Base-by-base conservation (phyloP, 257 asterid genomes). In the Przewalskia tangutica region DNA sequence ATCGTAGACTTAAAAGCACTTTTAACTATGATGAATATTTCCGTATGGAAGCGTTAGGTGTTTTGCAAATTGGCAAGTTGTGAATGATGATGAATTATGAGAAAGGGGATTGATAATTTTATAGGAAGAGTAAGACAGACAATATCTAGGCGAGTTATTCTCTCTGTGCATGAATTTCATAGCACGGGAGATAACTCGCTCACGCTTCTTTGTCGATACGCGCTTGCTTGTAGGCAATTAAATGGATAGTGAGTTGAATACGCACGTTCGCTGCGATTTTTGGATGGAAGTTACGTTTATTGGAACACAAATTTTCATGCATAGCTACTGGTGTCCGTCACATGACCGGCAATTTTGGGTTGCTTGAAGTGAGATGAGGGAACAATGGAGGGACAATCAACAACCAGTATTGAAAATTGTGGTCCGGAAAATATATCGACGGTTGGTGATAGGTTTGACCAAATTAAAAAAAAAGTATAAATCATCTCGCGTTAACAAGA, bases 301-400 rank as follows among this genome's bases (percentile, higher is more conserved):
- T 77, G 82, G 86, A 82, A 80, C 83, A 60, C 9, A 80, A 81
- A 38, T 23, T 70, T 32, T 82, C 54, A 86, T 77, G 81, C 53
- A 34, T 51, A 80, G 46, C 77, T n/a, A 64, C 2, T 48, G 40
- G 40, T 87, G 89, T 85, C 34, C 82, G 80, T 48, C 60, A 75
- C 32, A 77, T 50, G 68, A 53, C 3, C 70, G 77, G 68, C 85
- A 82, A 51, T 16, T 16, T 59, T 59, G 65, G 75, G 75, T 59
- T 76, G 48, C 18, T 3, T 81, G 75, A 23, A 32, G 6, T 23
- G 36, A 6, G 18, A 36, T 23, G 7, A 34, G 84, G 84, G 87
- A 55, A 84, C 86, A 83, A 0, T 13, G 6, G 75, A 85, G 90
- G 89, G 93, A 87, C 93, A 86, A 36, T 46, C 40, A 20, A 67